Evolutionary conservation across 139 green algal genomes (phyloP).

Genomic region (Chlorella sp.): DNA sequence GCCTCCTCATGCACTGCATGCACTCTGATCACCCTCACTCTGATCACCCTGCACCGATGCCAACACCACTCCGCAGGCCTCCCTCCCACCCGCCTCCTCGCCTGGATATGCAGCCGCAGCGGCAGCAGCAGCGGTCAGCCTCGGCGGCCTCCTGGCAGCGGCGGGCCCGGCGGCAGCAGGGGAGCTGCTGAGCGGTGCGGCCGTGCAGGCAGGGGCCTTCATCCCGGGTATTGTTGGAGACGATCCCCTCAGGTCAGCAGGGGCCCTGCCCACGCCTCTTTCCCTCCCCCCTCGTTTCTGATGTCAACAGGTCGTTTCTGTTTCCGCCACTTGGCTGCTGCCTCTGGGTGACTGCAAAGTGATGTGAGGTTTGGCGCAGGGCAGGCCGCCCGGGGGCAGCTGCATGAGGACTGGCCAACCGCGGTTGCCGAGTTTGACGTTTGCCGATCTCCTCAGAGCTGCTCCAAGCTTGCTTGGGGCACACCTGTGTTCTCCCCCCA

Average conservation of each 20-base stretch:
- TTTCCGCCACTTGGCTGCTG: not conserved
- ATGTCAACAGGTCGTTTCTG: not conserved
- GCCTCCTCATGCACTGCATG: too few relatives aligned
- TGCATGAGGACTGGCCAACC: too few relatives aligned
- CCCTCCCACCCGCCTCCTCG: not conserved
- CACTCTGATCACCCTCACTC: too few relatives aligned
- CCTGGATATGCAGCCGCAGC: not conserved
- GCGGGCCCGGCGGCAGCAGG: not conserved
- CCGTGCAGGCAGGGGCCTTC: conserved; percentile 3
- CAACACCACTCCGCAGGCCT: not conserved
- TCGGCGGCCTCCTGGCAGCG: not conserved
- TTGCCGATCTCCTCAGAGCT: too few relatives aligned
- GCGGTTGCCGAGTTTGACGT: too few relatives aligned
- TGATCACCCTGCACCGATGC: too few relatives aligned
- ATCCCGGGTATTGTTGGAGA: conserved; percentile 75
- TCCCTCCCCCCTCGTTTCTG: not conserved
- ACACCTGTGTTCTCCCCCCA: too few relatives aligned
- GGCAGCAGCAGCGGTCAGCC: not conserved
- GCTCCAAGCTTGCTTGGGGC: too few relatives aligned
- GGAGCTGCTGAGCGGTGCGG: not conserved
- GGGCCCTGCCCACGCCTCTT: not conserved
- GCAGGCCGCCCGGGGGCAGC: too few relatives aligned
- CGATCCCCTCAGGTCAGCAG: conserved; percentile 49
- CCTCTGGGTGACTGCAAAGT: not conserved
- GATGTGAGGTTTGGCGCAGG: too few relatives aligned